Base-by-base conservation (phyloP, 345 rosid genomes). In the Brassica incana region DNA sequence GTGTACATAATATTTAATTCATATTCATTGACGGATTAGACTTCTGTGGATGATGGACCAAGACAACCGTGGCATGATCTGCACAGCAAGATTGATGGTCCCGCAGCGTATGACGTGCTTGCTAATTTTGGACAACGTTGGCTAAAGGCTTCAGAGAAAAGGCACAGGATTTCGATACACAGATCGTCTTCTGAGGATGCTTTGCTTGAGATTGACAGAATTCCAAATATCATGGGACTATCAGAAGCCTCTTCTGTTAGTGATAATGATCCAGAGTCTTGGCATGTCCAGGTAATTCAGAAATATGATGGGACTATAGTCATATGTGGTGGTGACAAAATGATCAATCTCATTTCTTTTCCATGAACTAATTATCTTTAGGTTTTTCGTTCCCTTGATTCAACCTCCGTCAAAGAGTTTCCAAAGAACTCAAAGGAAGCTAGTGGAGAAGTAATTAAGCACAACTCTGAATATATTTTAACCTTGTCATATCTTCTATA, bases 21-120 rank as follows among this genome's bases (percentile, higher is more conserved):
- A 14, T 23, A 48, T 7, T 12, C 58, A 1, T 40, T 23, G 25
- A 23, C 25, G 25, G 25, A 67, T 69, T 83, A 93, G 98, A 88
- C 73, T 64, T 80, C 85, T 74, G 80, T 23, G 14, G 68, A 60
- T 70, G 91, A 88, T 67, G 84, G 94, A 81, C 97, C 93, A 79
- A 94, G 98, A 86, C 84, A 94, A 82, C 97, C 98, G 60, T 92
- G 98, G 98, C 98, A 94, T 83, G 98, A 94, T 82, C 83, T 94
- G 75, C 98, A 94, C 70, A 83, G 87, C 71, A 83, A 79, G 77
- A 87, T 94, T 67, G 97, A 94, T 77, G 98, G 98, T 75, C 96
- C 94, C 61, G 98, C 97, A 76, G 97, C 94, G 48, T 92, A 94
- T 78, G 98, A 94, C 66, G 71, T 94, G 71, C 94, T 94, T 70